Conservation (phyloP, 1,139 yeast genomes). For the Suhomyces bokatorum region DNA sequence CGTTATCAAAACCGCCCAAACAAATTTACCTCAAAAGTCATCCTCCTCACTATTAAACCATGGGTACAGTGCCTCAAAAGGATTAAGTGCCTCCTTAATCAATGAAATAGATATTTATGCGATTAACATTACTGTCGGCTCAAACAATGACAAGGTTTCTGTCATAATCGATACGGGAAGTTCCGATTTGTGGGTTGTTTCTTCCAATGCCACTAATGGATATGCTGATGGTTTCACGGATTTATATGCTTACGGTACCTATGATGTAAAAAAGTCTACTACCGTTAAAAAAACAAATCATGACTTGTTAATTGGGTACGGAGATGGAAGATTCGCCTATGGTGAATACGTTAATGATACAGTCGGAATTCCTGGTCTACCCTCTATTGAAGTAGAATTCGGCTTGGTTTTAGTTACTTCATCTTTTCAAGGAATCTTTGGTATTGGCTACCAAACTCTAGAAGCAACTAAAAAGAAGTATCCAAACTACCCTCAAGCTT, state of each 20-base stretch:
- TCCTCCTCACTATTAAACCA: constrained; percentile 1
- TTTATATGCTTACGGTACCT: constrained; percentile 15
- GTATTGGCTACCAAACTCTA: constrained; percentile 17
- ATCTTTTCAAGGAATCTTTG: constrained; percentile 19
- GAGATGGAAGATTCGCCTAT: constrained; percentile 11
- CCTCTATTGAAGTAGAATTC: constrained; percentile 16
- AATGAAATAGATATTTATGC: constrained; percentile 16
- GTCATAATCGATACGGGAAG: constrained; percentile 25
- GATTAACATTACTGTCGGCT: constrained; percentile 16
- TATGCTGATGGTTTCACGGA: background rate
- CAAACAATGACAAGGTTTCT: constrained; percentile 13
- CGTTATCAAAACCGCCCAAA: background rate
- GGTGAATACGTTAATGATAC: constrained; percentile 13
- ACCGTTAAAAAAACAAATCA: constrained; percentile 4
- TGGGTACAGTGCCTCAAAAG: background rate
- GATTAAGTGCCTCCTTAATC: constrained; percentile 11
- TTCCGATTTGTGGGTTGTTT: constrained; percentile 23
- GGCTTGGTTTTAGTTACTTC: constrained; percentile 16
- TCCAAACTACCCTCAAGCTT: constrained; percentile 22
- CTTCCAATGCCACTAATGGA: constrained; percentile 16
- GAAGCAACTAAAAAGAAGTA: constrained; percentile 16
- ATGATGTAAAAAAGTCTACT: constrained; percentile 14
- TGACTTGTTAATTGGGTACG: constrained; percentile 12
- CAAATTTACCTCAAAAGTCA: background rate
- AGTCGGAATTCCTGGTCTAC: constrained; percentile 10